Percentiles rank a stretch among this genome's conserved stretches.
These are phyloP conservation scores for Fusarium denticulatum DNA, from an alignment of 2,329 filamentous ascomycete species.

Conservation along the genomic window DNA sequence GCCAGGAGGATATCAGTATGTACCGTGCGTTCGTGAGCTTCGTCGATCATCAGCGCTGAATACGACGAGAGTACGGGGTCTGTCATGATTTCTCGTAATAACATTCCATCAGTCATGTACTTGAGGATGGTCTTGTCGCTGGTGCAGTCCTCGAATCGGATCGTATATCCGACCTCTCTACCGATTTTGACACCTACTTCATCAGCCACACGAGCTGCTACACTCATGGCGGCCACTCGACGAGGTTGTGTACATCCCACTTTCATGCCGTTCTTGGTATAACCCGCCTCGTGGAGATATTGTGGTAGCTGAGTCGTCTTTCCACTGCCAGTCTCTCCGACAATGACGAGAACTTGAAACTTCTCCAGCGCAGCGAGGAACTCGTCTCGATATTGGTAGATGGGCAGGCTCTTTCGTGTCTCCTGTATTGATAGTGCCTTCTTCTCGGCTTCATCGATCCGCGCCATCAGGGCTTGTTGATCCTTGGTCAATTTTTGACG, in stretches of 20 bases:
- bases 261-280: slow-evolving; percentile 83
- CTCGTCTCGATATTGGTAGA: slow-evolving; percentile 86
- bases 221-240: slow-evolving; percentile 96
- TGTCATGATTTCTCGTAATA: slow-evolving; percentile 88
- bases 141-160: slow-evolving; percentile 93
- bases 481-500: slow-evolving; percentile 78
- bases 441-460: slow-evolving; percentile 88
- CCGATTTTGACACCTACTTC: slow-evolving; percentile 92
- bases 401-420: slow-evolving; percentile 87
- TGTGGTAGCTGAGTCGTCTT: slow-evolving; percentile 97
- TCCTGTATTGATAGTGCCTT: slow-evolving; percentile 91
- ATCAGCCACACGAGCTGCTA: slow-evolving; percentile 94
- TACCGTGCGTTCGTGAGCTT: slow-evolving; percentile 93
- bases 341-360: slow-evolving; percentile 89
- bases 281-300: slow-evolving; percentile 91
- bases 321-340: slow-evolving; percentile 93
- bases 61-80: slow-evolving; percentile 86
- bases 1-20: slow-evolving; percentile 91
- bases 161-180: slow-evolving; percentile 91
- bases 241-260: slow-evolving; percentile 94
- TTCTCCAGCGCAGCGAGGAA: slow-evolving; percentile 87
- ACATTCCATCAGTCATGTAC: slow-evolving; percentile 98
- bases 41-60: slow-evolving; percentile 93
- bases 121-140: slow-evolving; percentile 91
- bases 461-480: slow-evolving; percentile 79